phyloP scores from a whole-genome alignment of 2,329 filamentous ascomycete species.

The Talaromyces sp. region DNA sequence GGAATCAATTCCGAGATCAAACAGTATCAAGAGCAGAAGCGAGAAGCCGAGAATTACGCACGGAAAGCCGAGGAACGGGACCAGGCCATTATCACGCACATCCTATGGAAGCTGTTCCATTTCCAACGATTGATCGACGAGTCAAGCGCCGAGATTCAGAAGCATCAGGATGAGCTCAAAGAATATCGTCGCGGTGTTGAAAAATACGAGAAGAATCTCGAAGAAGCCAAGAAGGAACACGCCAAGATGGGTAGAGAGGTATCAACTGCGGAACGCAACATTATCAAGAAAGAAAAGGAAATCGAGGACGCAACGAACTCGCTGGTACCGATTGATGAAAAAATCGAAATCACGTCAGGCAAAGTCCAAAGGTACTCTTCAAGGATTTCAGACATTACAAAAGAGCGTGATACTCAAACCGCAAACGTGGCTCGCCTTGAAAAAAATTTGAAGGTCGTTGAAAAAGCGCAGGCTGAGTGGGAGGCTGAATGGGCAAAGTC shows the following conservation, averaged over 20 bases:
- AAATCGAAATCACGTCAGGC: constrained; percentile 72
- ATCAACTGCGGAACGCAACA: constrained; percentile 75
- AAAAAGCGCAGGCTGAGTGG: constrained; percentile 84
- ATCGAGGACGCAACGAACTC: constrained; percentile 83
- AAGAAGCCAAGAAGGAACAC: constrained; percentile 80
- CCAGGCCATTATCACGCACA: constrained; percentile 85
- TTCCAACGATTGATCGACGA: constrained; percentile 92
- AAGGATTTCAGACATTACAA: constrained; percentile 66
- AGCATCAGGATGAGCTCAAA: constrained; percentile 90
- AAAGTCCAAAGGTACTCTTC: constrained; percentile 66
- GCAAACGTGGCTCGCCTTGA: constrained; percentile 68
- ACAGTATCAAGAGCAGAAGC: constrained; percentile 95
- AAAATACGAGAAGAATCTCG: constrained; percentile 74
- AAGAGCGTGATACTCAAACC: constrained; percentile 71
- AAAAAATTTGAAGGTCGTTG: constrained; percentile 77
- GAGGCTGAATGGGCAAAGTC: constrained; percentile 82
- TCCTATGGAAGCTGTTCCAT: constrained; percentile 94
- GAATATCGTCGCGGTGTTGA: constrained; percentile 86
- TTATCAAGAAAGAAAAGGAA: constrained; percentile 79
- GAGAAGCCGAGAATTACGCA: constrained; percentile 89
- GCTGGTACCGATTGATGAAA: constrained; percentile 86
- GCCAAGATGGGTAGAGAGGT: constrained; percentile 72
- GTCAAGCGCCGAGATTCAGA: constrained; percentile 83
- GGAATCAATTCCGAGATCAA: constrained; percentile 98
- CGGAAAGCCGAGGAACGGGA: constrained; percentile 87